Conservation (phyloP, 768 basidiomycete species). For the Terana coerulea region DNA sequence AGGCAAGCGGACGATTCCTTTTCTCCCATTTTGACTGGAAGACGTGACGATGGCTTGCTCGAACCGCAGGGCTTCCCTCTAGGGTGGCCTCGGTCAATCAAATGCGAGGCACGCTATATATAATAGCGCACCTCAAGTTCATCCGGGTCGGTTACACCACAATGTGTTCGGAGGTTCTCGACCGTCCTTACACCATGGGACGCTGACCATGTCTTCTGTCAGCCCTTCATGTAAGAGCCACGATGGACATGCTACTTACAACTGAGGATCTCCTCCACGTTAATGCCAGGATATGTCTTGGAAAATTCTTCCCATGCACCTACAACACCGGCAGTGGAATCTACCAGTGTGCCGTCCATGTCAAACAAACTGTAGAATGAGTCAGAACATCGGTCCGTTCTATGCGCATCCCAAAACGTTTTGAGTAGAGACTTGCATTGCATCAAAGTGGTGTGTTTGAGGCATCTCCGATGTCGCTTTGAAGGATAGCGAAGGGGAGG, state of each 20-base stretch:
- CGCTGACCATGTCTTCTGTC: conserved; percentile 37
- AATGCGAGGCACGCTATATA: background rate
- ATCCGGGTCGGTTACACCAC: conserved; percentile 62
- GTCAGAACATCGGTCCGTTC: background rate
- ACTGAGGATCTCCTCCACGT: conserved; percentile 56
- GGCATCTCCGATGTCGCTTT: conserved; percentile 27
- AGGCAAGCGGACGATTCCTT: conserved; percentile 68
- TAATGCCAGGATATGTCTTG: conserved; percentile 61
- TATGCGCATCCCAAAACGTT: background rate
- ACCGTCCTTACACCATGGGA: conserved; percentile 82
- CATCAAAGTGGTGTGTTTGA: conserved; percentile 34
- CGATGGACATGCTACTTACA: conserved; percentile 40
- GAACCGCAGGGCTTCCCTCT: conserved; percentile 75
- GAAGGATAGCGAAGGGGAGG: background rate
- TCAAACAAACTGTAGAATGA: conserved; percentile 56
- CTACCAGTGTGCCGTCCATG: conserved; percentile 81
- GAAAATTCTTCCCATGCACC: conserved; percentile 83
- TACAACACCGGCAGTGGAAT: conserved; percentile 78
- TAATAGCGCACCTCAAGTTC: conserved; percentile 55
- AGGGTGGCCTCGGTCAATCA: background rate
- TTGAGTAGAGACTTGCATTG: conserved; percentile 30
- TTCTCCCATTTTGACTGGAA: conserved; percentile 47
- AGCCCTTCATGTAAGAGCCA: background rate
- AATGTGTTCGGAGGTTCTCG: conserved; percentile 74
- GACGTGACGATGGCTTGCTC: conserved; percentile 73